phyloP scores from a whole-genome alignment of 106 monocot species.

The Alisma plantagoaquatica region DNA sequence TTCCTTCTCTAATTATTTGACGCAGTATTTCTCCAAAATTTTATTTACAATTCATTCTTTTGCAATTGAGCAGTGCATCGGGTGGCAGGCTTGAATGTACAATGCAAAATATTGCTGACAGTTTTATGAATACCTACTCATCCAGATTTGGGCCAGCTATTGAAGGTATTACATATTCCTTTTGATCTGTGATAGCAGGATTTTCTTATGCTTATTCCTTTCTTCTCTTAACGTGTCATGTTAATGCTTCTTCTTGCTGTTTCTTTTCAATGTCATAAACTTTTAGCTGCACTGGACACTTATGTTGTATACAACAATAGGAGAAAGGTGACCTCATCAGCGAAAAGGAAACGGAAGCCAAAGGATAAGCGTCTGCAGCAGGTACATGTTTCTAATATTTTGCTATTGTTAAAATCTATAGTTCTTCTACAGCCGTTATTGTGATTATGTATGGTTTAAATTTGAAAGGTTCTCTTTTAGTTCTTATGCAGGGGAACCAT shows the following conservation, averaged over 20 bases:
- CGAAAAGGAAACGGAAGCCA: constrained; percentile 75
- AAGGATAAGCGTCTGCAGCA: constrained; percentile 76
- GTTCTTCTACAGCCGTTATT: too few relatives aligned
- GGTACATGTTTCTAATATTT: constrained; percentile 20
- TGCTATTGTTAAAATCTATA: too few relatives aligned
- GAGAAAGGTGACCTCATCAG: constrained; percentile 87
- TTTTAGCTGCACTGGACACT: constrained; percentile 57
- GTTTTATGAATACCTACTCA: constrained; percentile 53
- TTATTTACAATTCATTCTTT: not conserved
- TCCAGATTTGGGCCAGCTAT: constrained; percentile 37
- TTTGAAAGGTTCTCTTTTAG: too few relatives aligned
- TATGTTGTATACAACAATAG: constrained; percentile 95
- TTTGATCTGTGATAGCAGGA: too few relatives aligned
- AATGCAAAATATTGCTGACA: constrained; percentile 95
- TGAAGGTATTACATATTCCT: constrained; percentile 82
- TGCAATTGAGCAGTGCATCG: constrained; percentile 44
- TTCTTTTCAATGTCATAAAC: too few relatives aligned
- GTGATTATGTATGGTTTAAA: too few relatives aligned
- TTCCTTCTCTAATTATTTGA: not conserved
- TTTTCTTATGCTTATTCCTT: too few relatives aligned
- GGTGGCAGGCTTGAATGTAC: constrained; percentile 97
- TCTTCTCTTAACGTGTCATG: constrained; percentile 1
- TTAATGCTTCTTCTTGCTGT: not conserved
- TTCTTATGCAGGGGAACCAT: too few relatives aligned
- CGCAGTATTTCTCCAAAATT: not conserved